phyloP scores from a whole-genome alignment of 768 basidiomycete genomes.

The Pleurotus cornucopiae region DNA sequence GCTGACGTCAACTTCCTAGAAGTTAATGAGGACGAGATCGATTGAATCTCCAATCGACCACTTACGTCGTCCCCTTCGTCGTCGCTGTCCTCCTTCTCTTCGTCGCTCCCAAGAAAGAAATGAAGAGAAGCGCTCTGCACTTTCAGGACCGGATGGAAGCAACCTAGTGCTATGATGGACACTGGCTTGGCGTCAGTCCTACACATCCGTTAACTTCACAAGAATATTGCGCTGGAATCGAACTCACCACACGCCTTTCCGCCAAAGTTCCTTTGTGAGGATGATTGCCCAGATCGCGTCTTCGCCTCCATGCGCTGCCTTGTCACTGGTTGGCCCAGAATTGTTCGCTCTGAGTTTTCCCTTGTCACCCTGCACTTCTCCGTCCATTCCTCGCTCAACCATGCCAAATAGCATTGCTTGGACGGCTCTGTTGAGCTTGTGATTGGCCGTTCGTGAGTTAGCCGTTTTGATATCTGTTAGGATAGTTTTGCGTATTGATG shows the following conservation, averaged over 20 bases:
- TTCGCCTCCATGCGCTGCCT: conserved; percentile 49
- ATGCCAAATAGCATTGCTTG: conserved; percentile 95
- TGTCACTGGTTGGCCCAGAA: conserved; percentile 31
- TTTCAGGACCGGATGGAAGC: conserved; percentile 90
- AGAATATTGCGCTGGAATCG: background rate
- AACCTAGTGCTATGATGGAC: conserved; percentile 85
- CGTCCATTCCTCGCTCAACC: conserved; percentile 90
- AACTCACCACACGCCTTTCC: conserved; percentile 80
- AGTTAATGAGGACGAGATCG: conserved; percentile 8
- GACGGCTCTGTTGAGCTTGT: conserved; percentile 93
- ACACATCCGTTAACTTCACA: background rate
- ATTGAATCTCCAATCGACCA: conserved; percentile 2
- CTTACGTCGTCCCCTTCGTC: conserved; percentile 61
- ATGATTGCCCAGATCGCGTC: conserved; percentile 99
- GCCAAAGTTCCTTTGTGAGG: conserved; percentile 91
- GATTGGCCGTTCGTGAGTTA: conserved; percentile 84
- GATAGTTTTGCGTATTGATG: conserved; percentile 90
- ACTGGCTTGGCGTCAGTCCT: conserved; percentile 93
- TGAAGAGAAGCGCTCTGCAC: conserved; percentile 93
- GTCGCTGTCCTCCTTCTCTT: conserved; percentile 68
- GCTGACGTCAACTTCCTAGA: conserved; percentile 61
- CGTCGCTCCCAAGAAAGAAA: conserved; percentile 92
- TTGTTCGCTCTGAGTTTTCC: conserved; percentile 57
- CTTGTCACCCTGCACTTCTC: conserved; percentile 78
- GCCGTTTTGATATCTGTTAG: conserved; percentile 90